phyloP scores from a whole-genome alignment of 192 early-diverging fungal species.

The Linnemannia exigua region DNA sequence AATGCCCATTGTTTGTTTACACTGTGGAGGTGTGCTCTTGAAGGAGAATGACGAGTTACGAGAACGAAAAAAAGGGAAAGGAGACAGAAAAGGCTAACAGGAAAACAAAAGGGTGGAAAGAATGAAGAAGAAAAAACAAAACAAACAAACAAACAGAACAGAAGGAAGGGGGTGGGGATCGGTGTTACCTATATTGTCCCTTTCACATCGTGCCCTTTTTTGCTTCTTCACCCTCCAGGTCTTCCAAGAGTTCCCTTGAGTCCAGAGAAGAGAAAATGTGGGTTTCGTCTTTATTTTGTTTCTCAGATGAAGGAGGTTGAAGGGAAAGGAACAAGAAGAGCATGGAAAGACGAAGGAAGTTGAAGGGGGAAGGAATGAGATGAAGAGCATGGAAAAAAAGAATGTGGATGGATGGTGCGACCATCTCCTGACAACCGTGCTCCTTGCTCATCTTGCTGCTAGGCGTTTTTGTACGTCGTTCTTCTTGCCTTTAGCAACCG shows the following conservation, averaged over 20 bases:
- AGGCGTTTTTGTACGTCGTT: neutral
- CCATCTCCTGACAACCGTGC: constrained; percentile 3
- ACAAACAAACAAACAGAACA: neutral
- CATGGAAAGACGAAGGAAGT: too few species aligned
- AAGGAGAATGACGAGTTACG: constrained; percentile 45
- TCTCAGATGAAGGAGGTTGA: neutral
- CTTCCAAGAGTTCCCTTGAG: neutral
- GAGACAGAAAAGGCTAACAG: neutral
- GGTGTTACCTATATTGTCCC: neutral
- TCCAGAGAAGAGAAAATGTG: neutral
- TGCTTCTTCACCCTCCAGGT: neutral
- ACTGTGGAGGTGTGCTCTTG: too few species aligned
- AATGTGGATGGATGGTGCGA: neutral
- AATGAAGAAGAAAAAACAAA: neutral
- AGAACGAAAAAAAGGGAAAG: constrained; percentile 7
- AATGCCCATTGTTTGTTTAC: too few species aligned
- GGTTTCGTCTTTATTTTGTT: neutral
- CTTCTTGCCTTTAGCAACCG: neutral
- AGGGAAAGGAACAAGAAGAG: too few species aligned
- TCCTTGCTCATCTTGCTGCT: neutral
- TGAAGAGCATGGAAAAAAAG: neutral
- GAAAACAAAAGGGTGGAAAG: neutral
- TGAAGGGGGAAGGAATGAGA: too few species aligned
- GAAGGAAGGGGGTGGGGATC: neutral
- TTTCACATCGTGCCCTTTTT: neutral